Evolutionary conservation across 1,139 yeast species (phyloP).

Genomic region (Yamadazyma triangularis): DNA sequence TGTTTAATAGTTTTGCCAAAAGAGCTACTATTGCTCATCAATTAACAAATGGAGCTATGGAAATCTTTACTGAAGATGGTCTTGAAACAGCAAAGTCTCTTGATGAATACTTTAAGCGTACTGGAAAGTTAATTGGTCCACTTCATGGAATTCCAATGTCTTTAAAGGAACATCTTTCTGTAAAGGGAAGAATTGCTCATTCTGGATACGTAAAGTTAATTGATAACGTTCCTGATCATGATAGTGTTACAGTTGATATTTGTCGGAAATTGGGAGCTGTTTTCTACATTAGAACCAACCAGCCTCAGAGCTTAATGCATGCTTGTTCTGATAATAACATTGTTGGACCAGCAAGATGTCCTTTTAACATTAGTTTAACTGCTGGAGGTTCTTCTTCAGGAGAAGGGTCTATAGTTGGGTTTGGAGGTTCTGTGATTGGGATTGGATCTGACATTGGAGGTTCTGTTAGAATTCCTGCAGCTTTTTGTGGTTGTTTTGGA

Average conservation of each 20-base stretch:
- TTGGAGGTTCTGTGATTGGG: slow-evolving; percentile 19
- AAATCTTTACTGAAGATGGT: slow-evolving; percentile 27
- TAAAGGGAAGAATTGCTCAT: slow-evolving; percentile 47
- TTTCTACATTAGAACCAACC: slow-evolving; percentile 37
- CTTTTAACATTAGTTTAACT: slow-evolving; percentile 17
- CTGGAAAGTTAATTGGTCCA: slow-evolving; percentile 66
- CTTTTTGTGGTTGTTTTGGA: slow-evolving; percentile 51
- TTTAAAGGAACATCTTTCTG: slow-evolving; percentile 65
- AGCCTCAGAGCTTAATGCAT: slow-evolving; percentile 22
- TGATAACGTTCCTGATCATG: slow-evolving; percentile 42
- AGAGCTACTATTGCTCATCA: slow-evolving; percentile 39
- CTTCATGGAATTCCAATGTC: slow-evolving; percentile 77
- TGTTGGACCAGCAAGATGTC: slow-evolving; percentile 18
- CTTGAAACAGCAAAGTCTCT: slow-evolving; percentile 24
- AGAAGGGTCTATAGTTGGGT: slow-evolving; percentile 20
- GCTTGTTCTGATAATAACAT: slow-evolving; percentile 8
- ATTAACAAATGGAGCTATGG: slow-evolving; percentile 28
- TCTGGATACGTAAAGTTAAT: slow-evolving; percentile 48
- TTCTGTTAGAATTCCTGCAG: slow-evolving; percentile 54
- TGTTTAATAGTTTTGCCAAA: slow-evolving; percentile 44
- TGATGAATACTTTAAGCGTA: slow-evolving; percentile 36
- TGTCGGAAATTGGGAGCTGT: slow-evolving; percentile 62
- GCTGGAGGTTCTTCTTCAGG: slow-evolving; percentile 26
- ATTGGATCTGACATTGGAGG: slow-evolving; percentile 67
- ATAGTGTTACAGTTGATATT: slow-evolving; percentile 46